phyloP scores from a whole-genome alignment of 371 early-diverging fungal genomes.

The Sporodiniella umbellata region DNA sequence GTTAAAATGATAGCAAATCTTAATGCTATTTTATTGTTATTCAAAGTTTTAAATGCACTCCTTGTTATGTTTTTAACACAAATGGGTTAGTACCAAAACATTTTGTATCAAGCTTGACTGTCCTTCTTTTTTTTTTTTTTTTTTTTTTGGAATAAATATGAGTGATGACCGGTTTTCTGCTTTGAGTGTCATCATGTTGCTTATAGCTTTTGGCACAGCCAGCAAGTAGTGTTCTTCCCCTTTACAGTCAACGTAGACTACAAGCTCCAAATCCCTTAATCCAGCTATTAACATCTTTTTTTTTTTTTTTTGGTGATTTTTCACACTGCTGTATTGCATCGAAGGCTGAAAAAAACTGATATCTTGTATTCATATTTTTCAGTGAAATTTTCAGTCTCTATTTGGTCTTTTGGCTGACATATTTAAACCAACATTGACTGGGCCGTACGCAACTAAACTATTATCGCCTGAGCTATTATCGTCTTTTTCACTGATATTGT shows the following conservation, averaged over 20 bases:
- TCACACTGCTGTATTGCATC: conserved; percentile 10
- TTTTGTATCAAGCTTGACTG: background rate
- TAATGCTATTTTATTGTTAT: conserved; percentile 1
- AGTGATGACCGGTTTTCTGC: conserved; percentile 5
- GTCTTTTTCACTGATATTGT: conserved; percentile 2
- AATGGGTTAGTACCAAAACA: conserved; percentile 1
- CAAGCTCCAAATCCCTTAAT: conserved; percentile 13
- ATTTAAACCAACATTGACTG: conserved; percentile 3
- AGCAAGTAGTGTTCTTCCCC: conserved; percentile 13
- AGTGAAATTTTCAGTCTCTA: background rate
- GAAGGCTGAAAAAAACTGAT: conserved; percentile 10
- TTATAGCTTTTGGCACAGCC: conserved; percentile 11
- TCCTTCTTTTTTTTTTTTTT: background rate
- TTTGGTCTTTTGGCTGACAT: conserved; percentile 9
- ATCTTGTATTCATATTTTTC: conserved; percentile 9
- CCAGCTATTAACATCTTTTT: conserved; percentile 14
- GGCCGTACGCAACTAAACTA: background rate
- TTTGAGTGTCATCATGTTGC: conserved; percentile 7
- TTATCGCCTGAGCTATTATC: conserved; percentile 1
- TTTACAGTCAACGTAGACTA: conserved; percentile 11
- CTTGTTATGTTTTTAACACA: background rate
- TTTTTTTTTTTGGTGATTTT: conserved; percentile 12
- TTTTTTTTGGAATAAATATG: conserved; percentile 2
- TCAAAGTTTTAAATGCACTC: conserved; percentile 2
- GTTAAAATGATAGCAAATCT: background rate